Base-by-base conservation (phyloP, 257 asterid species). In the Nicotiana paniculata region DNA sequence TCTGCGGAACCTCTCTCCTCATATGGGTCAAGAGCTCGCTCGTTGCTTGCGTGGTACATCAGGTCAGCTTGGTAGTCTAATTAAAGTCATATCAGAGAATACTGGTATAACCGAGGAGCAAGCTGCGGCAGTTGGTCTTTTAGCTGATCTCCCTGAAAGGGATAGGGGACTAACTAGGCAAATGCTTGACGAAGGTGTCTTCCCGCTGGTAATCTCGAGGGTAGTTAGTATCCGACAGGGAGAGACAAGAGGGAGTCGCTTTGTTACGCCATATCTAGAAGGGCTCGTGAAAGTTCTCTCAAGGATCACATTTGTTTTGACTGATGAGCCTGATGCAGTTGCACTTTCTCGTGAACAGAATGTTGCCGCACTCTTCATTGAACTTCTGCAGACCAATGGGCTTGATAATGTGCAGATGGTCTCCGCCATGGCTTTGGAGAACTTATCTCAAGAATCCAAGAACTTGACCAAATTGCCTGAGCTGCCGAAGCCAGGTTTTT, bases 371-470 rank as follows among this genome's bases (percentile, higher is more conserved):
- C 88, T 90, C 46, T 96, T 94, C 90, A 87, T 90, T 12, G 97
- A 94, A 24, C 97, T 94, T 64, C 82, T 94, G 32, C 99, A 93
- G 84, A 85, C 87, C 7, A 96, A 94, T 51, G 98, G 97, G 30
- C 93, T 94, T n/a, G 98, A 96, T 82, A 93, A 93, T 58, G 97
- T 96, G 43, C 99, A 94, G 81, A 94, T 93, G 97, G 93, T 86
- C 79, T 96, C 99, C 0, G 98, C 99, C 48, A 77, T 87, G 91
- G 99, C 99, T 9, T 80, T 96, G 80, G 98, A 93, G 90, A 95
- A 95, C 88, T 88, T 95, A 61, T 95, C 97, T 11, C 95, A 86
- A 77, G 95, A 89, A 81, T 88, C 98, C 21, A 93, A 88, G 70
- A 92, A 90, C 82, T 77, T 96, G 84, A 91, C 99, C 6, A 83